Conservation (phyloP, 768 basidiomycete species). For the Pleurotus platypus region DNA sequence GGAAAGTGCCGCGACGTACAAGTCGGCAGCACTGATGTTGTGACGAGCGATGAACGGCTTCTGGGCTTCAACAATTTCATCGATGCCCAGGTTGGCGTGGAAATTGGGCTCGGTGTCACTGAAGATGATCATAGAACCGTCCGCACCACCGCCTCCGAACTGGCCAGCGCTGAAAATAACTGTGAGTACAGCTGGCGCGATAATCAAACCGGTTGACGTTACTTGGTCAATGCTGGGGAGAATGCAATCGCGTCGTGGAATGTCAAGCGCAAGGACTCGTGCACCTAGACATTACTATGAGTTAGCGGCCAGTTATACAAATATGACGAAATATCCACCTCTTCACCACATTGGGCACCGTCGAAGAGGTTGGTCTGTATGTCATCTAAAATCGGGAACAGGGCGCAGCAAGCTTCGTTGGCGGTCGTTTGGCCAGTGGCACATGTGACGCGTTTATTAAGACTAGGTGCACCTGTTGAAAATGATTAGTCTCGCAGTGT, state of each 20-base stretch:
- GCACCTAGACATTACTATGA: slow-evolving; percentile 12
- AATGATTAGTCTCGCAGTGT: not conserved
- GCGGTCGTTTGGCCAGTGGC: slow-evolving; percentile 22
- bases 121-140: slow-evolving; percentile 49
- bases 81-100: slow-evolving; percentile 39
- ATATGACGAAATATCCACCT: slow-evolving; percentile 13
- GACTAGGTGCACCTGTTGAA: not conserved
- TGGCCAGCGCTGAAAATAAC: too few species aligned
- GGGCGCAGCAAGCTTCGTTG: slow-evolving; percentile 33
- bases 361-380: slow-evolving; percentile 34
- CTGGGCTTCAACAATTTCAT: slow-evolving; percentile 35
- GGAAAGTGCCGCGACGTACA: slow-evolving; percentile 26
- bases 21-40: slow-evolving; percentile 38
- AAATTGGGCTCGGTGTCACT: slow-evolving; percentile 36
- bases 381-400: slow-evolving; percentile 36
- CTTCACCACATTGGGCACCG: slow-evolving; percentile 30
- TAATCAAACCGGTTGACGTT: too few species aligned
- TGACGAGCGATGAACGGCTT: slow-evolving; percentile 29
- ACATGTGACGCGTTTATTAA: slow-evolving; percentile 19
- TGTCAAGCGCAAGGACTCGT: slow-evolving; percentile 27
- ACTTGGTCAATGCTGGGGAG: slow-evolving; percentile 21
- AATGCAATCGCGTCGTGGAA: slow-evolving; percentile 44
- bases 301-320: not conserved
- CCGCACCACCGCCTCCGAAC: slow-evolving; percentile 38
- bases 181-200: not conserved